Percentiles rank a stretch among this genome's conserved stretches.
Evolutionary conservation across 208 protist species (phyloP).

Genomic region (Balamuthia mandrillaris): DNA sequence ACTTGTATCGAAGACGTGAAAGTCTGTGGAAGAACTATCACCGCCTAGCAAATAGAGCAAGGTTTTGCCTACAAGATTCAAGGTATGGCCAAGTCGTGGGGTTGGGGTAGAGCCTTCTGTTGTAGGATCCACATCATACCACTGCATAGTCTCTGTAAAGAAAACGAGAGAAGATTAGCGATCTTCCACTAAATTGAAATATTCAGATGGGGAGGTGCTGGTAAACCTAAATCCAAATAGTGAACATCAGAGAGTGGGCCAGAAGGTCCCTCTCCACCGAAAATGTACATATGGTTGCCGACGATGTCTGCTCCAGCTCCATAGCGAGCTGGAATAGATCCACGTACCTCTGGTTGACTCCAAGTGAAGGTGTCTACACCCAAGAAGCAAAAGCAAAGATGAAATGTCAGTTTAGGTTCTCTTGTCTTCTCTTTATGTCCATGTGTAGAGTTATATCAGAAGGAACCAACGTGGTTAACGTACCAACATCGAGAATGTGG

Average conservation of each 20-base stretch:
- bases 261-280: not conserved
- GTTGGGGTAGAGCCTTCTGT: not conserved
- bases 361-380: not conserved
- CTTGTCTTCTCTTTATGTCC: too few species aligned
- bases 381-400: not conserved
- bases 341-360: not conserved
- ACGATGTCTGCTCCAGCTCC: not conserved
- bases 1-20: slow-evolving; percentile 21
- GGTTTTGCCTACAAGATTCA: slow-evolving; percentile 5
- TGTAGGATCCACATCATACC: not conserved
- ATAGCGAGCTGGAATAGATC: not conserved
- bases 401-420: not conserved
- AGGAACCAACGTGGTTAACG: too few species aligned
- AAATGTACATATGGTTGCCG: not conserved
- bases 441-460: too few species aligned
- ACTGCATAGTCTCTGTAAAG: not conserved
- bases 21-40: not conserved
- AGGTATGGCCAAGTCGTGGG: not conserved
- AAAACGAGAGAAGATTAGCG: not conserved
- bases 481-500: not conserved
- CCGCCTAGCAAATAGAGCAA: not conserved
- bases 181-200: not conserved
- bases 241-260: not conserved
- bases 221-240: not conserved
- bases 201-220: too few species aligned